These are phyloP conservation scores for Camelina laxa DNA, from an alignment of 345 rosid genomes.

Conservation along the genomic window DNA sequence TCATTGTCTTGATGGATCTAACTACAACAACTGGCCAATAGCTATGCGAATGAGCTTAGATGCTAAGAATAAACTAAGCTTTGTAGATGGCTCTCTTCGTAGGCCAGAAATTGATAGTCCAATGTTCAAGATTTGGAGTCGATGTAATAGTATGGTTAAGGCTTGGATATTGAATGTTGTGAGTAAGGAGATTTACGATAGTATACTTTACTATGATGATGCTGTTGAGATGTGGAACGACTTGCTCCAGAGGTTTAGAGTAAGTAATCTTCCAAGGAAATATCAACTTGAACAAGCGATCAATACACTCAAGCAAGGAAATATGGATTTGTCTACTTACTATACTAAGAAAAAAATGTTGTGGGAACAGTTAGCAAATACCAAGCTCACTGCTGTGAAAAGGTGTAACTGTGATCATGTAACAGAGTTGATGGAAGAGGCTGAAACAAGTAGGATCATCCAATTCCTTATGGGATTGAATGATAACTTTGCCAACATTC, in stretches of 20 bases:
- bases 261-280: not conserved
- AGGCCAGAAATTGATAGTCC: not conserved
- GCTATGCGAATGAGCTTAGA: too few species aligned
- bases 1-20: too few species aligned
- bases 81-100: not conserved
- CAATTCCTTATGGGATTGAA: not conserved
- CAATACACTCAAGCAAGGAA: not conserved
- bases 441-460: not conserved
- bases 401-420: not conserved
- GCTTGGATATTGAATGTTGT: not conserved
- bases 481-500: not conserved
- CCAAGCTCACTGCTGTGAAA: not conserved
- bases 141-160: not conserved
- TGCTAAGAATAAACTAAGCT: too few species aligned
- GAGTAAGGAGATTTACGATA: not conserved
- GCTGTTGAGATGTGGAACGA: not conserved
- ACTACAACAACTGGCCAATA: too few species aligned
- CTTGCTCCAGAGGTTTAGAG: accelerated
- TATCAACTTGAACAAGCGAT: not conserved
- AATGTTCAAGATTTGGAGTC: not conserved
- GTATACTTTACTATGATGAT: not conserved
- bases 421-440: not conserved
- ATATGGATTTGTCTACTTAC: not conserved
- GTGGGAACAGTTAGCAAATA: not conserved
- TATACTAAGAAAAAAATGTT: not conserved